phyloP scores from a whole-genome alignment of 768 basidiomycete genomes.

The Boletus fagicola region DNA sequence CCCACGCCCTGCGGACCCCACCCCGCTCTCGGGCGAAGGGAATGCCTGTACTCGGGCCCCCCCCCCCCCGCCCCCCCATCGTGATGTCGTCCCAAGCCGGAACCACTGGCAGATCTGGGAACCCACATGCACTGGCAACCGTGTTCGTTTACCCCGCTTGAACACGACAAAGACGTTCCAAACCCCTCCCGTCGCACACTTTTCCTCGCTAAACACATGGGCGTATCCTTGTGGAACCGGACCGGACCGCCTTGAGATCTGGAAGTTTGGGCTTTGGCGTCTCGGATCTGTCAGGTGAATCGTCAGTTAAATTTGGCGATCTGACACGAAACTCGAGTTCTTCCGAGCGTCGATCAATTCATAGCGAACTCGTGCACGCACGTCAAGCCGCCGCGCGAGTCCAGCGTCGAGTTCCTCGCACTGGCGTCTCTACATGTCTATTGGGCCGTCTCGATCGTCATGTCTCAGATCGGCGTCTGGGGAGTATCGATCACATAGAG shows the following conservation, averaged over 20 bases:
- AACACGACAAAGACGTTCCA: conserved; percentile 79
- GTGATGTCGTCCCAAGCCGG: no score
- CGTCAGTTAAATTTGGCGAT: conserved; percentile 53
- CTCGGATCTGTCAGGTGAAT: conserved; percentile 45
- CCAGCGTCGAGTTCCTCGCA: background rate
- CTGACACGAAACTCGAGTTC: conserved; percentile 32
- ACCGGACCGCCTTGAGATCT: conserved; percentile 44
- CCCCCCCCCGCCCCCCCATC: no score
- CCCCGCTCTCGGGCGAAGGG: no score
- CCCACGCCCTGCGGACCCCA: no score
- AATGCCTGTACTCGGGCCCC: no score
- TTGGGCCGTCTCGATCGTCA: background rate
- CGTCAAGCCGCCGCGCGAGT: conserved; percentile 12
- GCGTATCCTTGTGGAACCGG: conserved; percentile 70
- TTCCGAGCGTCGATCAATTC: background rate
- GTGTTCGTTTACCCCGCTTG: conserved; percentile 51
- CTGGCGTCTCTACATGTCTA: background rate
- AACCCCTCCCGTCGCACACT: conserved; percentile 54
- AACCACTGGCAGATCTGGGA: no score
- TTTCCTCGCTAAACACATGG: conserved; percentile 67
- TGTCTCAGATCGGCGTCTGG: background rate
- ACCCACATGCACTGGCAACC: no score
- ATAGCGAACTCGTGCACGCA: conserved; percentile 8
- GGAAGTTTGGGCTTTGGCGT: conserved; percentile 54
- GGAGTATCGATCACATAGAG: background rate